These are phyloP conservation scores for Cephaloascus fragrans DNA, from an alignment of 805 yeast species.

Conservation along the genomic window DNA sequence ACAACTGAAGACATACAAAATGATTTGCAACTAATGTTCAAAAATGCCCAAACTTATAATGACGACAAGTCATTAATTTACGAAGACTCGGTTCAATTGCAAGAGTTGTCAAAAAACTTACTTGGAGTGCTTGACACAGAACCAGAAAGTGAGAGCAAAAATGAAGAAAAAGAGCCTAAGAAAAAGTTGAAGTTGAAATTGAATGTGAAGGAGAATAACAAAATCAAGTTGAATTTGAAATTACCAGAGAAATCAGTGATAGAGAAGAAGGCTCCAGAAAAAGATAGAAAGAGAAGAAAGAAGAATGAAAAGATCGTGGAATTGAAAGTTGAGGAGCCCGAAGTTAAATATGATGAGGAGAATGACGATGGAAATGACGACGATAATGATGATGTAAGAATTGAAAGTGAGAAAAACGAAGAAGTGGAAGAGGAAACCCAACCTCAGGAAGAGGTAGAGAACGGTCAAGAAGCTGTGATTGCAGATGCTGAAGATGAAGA, in stretches of 20 bases:
- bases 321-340: slow-evolving; percentile 7
- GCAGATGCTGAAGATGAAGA: too few relatives aligned
- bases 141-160: slow-evolving; percentile 12
- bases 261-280: slow-evolving; percentile 7
- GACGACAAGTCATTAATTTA: slow-evolving; percentile 63
- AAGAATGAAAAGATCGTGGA: slow-evolving; percentile 13
- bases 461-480: too few relatives aligned
- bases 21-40: slow-evolving; percentile 55
- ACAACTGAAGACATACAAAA: slow-evolving; percentile 50
- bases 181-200: slow-evolving; percentile 17
- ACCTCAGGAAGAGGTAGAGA: slow-evolving; percentile 4
- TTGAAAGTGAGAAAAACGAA: slow-evolving; percentile 3
- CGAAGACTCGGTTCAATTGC: slow-evolving; percentile 58
- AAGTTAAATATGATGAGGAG: slow-evolving; percentile 8
- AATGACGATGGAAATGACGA: slow-evolving; percentile 3
- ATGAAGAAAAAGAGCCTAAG: slow-evolving; percentile 4
- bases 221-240: slow-evolving; percentile 17
- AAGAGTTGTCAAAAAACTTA: slow-evolving; percentile 31
- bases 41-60: slow-evolving; percentile 73
- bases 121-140: slow-evolving; percentile 15
- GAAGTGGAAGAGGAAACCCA: slow-evolving; percentile 2
- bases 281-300: slow-evolving; percentile 11
- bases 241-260: slow-evolving; percentile 7
- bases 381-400: slow-evolving; percentile 5
- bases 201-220: slow-evolving; percentile 11